Evolutionary conservation across 495 filamentous ascomycete species (phyloP).

Genomic region (Trichoderma gamsii): DNA sequence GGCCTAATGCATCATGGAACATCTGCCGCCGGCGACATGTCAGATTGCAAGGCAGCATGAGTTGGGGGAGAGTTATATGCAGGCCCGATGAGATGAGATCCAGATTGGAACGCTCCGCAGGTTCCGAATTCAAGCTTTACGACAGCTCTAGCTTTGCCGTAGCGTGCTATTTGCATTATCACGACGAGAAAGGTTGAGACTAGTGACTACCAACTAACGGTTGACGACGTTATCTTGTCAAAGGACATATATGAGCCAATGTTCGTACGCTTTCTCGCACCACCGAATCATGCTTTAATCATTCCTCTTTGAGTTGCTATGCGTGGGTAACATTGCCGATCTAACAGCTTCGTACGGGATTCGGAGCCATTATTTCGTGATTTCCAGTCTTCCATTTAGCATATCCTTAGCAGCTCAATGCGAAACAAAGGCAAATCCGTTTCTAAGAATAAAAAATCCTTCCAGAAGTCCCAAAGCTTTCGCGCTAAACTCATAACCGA

Average conservation of each 20-base stretch:
- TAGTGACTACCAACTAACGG: too few species aligned
- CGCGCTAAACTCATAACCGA: background rate
- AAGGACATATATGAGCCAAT: too few species aligned
- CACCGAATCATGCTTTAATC: too few species aligned
- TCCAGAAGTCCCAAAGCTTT: conserved; percentile 1
- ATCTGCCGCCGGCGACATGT: background rate
- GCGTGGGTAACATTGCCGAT: background rate
- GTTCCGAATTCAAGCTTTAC: background rate
- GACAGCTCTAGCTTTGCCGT: background rate
- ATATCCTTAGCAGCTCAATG: background rate
- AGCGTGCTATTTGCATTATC: background rate
- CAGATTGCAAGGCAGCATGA: background rate
- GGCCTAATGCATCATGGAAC: background rate
- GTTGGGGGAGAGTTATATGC: background rate
- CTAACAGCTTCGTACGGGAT: background rate
- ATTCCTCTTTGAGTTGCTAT: too few species aligned
- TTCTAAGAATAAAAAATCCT: background rate
- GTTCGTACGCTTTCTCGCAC: too few species aligned
- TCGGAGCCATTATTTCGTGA: too few species aligned
- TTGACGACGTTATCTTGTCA: too few species aligned
- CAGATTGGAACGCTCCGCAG: background rate
- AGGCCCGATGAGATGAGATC: background rate
- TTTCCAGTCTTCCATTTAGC: background rate
- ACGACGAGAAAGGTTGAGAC: background rate
- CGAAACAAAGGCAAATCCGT: background rate